Evolutionary conservation across 345 rosid species (phyloP).

Genomic region (Atalantia buxifolia): DNA sequence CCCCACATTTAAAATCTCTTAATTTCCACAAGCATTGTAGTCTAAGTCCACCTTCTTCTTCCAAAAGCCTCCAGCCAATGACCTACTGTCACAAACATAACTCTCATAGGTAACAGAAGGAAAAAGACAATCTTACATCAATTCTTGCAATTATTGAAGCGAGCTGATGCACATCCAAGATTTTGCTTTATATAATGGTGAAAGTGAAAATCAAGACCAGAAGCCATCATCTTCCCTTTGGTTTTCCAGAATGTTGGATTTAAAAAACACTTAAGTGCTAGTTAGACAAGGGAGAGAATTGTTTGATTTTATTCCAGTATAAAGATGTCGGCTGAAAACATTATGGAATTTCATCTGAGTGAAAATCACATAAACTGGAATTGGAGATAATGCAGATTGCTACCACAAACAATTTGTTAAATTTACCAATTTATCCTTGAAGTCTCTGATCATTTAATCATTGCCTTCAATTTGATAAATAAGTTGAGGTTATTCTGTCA

Average conservation of each 20-base stretch:
- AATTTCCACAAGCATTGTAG: slow-evolving; percentile 89
- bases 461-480: background rate
- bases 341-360: background rate
- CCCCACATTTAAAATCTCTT: slow-evolving; percentile 69
- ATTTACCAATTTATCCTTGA: background rate
- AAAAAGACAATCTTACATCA: background rate
- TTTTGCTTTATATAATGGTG: background rate
- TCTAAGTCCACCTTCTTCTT: slow-evolving; percentile 61
- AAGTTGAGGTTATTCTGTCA: background rate
- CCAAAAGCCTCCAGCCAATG: slow-evolving; percentile 87
- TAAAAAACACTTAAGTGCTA: background rate
- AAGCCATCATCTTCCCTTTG: background rate
- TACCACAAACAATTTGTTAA: background rate
- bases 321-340: background rate
- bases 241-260: background rate
- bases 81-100: slow-evolving; percentile 35
- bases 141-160: background rate
- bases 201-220: background rate
- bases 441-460: background rate
- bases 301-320: background rate
- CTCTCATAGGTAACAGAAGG: background rate
- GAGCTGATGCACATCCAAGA: background rate
- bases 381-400: background rate
- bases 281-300: background rate
- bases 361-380: background rate